A percentile compares a stretch with the other conserved stretches of the same genome.
These are phyloP conservation scores for Fraxinus velutina DNA, from an alignment of 305 asterid genomes.

Conservation along the genomic window DNA sequence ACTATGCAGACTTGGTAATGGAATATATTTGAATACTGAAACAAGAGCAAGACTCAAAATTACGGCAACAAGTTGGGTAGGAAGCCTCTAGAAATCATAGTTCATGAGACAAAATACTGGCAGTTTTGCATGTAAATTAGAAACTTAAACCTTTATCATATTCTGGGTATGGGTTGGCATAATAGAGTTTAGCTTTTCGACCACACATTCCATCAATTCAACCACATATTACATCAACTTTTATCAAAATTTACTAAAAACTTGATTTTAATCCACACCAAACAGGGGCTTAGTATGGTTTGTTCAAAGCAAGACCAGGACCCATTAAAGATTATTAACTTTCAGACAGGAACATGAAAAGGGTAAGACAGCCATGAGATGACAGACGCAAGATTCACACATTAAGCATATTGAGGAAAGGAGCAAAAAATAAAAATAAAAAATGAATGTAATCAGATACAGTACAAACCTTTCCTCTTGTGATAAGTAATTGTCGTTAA, in stretches of 20 bases:
- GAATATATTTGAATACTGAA: background rate
- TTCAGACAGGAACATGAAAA: background rate
- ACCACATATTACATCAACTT: too few relatives aligned
- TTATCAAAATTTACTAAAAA: too few relatives aligned
- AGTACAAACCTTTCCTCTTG: conserved; percentile 79
- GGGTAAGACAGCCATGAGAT: background rate
- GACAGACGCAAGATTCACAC: background rate
- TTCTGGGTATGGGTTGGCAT: background rate
- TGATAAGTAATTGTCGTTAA: conserved; percentile 56
- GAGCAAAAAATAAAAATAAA: background rate
- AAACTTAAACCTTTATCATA: background rate
- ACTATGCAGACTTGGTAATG: background rate
- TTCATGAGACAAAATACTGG: background rate
- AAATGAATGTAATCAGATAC: conserved; percentile 8
- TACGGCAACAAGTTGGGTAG: background rate
- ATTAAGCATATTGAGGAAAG: conserved; percentile 11
- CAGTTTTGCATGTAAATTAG: background rate
- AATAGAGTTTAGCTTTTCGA: too few relatives aligned
- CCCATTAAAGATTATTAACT: background rate
- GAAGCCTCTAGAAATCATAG: background rate
- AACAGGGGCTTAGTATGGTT: background rate
- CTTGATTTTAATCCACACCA: too few relatives aligned
- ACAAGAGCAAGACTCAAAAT: background rate
- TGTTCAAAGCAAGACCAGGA: background rate
- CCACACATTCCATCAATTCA: too few relatives aligned